phyloP scores from a whole-genome alignment of 75 land plant genomes.

The Pinus albicaulis region DNA sequence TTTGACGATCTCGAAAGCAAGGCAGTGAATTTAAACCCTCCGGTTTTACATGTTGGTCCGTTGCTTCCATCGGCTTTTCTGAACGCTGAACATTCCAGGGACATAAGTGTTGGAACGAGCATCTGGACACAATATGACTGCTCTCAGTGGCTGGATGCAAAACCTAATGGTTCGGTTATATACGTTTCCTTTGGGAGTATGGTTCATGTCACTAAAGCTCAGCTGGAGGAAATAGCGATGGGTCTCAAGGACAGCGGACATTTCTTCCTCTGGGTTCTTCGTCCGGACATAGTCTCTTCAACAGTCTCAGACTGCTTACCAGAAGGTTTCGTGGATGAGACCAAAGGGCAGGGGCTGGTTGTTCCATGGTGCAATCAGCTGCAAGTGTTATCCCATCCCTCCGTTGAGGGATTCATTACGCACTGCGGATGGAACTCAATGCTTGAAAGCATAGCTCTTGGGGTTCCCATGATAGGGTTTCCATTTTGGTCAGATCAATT shows the following conservation, averaged over 20 bases:
- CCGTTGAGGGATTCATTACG: constrained; percentile 6
- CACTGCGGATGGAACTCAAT: constrained; percentile 16
- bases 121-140: background rate
- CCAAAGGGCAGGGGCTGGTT: background rate
- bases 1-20: background rate
- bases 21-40: background rate
- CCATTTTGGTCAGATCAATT: background rate
- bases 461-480: constrained; percentile 2
- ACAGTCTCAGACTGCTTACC: background rate
- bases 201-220: background rate
- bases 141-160: background rate
- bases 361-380: constrained; percentile 1
- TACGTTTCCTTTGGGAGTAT: constrained; percentile 14
- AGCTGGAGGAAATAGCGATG: constrained; percentile 9
- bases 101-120: background rate
- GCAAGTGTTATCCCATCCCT: constrained; percentile 5
- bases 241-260: constrained; percentile 10
- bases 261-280: constrained; percentile 12
- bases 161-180: background rate
- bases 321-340: background rate
- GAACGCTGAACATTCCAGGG: background rate
- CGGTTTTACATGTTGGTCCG: background rate
- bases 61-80: background rate
- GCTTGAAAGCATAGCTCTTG: background rate
- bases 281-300: background rate